Evolutionary conservation across 768 basidiomycete species (phyloP), one percentile per base, ranked within the genome.

Genomic region (Trichaptum fuscoviolaceum): DNA sequence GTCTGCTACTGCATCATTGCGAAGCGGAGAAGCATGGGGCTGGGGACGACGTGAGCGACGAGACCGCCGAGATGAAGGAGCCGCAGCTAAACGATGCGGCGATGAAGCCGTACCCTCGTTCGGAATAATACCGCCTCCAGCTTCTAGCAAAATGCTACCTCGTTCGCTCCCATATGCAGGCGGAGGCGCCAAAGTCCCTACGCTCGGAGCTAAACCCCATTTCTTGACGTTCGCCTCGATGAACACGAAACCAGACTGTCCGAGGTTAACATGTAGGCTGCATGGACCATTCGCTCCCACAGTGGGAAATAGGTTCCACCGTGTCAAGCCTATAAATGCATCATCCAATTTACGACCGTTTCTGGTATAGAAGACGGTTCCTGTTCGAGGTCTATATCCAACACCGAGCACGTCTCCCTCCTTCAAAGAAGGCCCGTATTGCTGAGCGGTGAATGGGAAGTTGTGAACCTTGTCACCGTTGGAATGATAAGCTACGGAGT

Each of bases 211-310:
- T 35, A 99, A 78, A 20, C 97, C 97, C 97, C 97, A 99, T 76
- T 98, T 99, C 84, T 99, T 99, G 69, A 99, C 97, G 74, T 99
- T 98, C 35, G 97, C 97, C 79, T 99, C 97, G 72, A 99, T 98
- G 72, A 97, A 99, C 52, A 99, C 97, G 75, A 99, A 99, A 5
- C 97, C 97, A 5, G 93, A 90, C 78, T 99, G 97, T 8, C 97
- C 97, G 17, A 99, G 85, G 75, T 99, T 99, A 73, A 98, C 93
- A 71, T 99, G 97, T 8, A 99, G 89, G 69, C 91, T 96, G 76
- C 95, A 96, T 6, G 96, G 93, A 0, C 96, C 96, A 73, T 96
- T 93, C 20, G 96, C 95, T 60, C 96, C 97, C 65, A 99, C 88
- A 62, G 94, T 95, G 65, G 97, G 97, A 83, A 99, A 99, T 20